These are phyloP conservation scores for Heterobasidion occidentale DNA, from an alignment of 1,284 basidiomycete genomes.

Conservation along the genomic window DNA sequence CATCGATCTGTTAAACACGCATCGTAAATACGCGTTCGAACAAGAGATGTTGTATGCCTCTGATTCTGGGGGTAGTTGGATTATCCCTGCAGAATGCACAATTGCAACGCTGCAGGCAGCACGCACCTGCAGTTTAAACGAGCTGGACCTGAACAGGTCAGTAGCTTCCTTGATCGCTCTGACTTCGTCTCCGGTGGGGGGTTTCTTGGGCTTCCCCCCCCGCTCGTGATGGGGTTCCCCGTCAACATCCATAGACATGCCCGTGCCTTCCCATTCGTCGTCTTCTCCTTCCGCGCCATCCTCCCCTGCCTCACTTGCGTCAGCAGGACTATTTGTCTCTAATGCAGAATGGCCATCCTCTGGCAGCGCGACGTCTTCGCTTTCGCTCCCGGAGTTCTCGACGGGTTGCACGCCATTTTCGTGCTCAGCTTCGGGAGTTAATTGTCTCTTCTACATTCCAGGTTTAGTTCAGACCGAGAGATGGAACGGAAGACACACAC, in stretches of 20 bases:
- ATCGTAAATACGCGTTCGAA: not conserved
- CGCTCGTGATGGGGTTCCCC: not conserved
- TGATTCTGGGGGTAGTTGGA: too few relatives aligned
- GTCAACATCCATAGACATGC: not conserved
- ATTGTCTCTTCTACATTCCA: too few relatives aligned
- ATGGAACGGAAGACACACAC: too few relatives aligned
- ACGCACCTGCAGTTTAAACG: conserved; percentile 78
- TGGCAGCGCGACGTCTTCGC: not conserved
- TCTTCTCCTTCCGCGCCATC: not conserved
- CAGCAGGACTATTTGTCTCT: not conserved
- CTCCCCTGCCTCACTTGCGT: not conserved
- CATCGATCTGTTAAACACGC: conserved; percentile 57
- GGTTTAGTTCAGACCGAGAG: too few relatives aligned
- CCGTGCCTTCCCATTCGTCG: not conserved
- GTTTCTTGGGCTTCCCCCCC: conserved; percentile 30
- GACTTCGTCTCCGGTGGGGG: conserved; percentile 68
- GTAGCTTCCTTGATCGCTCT: conserved; percentile 69
- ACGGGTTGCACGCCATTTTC: too few relatives aligned
- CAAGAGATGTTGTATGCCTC: too few relatives aligned
- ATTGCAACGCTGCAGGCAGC: not conserved
- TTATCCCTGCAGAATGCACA: too few relatives aligned
- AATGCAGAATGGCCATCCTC: not conserved
- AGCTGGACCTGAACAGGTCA: conserved; percentile 74
- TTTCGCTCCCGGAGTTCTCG: not conserved
- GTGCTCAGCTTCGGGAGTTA: too few relatives aligned